Conservation (phyloP, 495 filamentous ascomycete species). For the Neurospora pannonica region DNA sequence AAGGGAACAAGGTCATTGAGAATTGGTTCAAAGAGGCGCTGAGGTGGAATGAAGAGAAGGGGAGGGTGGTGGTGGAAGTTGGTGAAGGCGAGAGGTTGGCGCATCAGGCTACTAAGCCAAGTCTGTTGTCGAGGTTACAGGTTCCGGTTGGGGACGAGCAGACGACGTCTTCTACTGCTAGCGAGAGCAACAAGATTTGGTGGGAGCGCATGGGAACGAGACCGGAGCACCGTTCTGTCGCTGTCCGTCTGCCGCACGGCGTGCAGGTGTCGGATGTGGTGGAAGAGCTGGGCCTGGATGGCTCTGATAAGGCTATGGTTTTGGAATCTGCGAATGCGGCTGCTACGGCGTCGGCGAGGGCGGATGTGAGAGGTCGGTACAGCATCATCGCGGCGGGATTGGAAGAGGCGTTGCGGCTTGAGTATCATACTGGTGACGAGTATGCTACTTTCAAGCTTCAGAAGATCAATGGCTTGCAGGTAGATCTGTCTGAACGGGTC, state of each 20-base stretch:
- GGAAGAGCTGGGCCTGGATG: constrained; percentile 32
- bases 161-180: neutral
- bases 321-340: constrained; percentile 46
- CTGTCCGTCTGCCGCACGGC: constrained; percentile 24
- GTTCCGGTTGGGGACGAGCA: neutral
- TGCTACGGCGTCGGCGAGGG: constrained; percentile 18
- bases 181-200: constrained; percentile 1
- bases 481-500: constrained; percentile 16
- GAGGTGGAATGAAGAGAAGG: constrained; percentile 38
- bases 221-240: constrained; percentile 14
- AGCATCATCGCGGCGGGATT: constrained; percentile 59
- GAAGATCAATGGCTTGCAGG: neutral
- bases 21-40: constrained; percentile 66
- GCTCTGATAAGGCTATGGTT: constrained; percentile 35
- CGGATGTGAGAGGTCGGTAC: constrained; percentile 48
- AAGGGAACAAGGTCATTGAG: constrained; percentile 53
- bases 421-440: constrained; percentile 40
- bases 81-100: constrained; percentile 8
- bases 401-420: constrained; percentile 40
- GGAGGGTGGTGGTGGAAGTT: constrained; percentile 15
- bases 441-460: constrained; percentile 22
- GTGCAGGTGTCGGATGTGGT: constrained; percentile 38
- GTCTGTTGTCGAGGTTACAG: constrained; percentile 16
- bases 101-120: constrained; percentile 17
- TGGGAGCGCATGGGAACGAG: constrained; percentile 22